Conservation (phyloP, 2,329 filamentous ascomycete species). For the Monosporascus sp. region DNA sequence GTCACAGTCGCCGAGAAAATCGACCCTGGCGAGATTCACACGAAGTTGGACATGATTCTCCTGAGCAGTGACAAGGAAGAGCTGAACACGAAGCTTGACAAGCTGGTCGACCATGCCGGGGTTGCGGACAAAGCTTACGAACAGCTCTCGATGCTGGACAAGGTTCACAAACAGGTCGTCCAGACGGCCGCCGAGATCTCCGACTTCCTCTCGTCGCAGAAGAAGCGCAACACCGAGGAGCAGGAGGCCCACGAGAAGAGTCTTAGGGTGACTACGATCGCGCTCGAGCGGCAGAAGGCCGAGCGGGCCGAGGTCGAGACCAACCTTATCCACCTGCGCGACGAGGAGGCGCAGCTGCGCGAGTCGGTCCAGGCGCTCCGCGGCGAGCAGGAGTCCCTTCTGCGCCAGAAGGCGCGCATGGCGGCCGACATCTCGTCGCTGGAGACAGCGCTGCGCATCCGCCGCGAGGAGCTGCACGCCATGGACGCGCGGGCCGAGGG, state of each 20-base stretch:
- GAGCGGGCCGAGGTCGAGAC: slow-evolving; percentile 60
- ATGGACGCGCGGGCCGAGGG: slow-evolving; percentile 89
- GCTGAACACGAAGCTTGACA: slow-evolving; percentile 35
- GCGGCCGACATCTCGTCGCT: slow-evolving; percentile 84
- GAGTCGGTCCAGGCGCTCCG: slow-evolving; percentile 54
- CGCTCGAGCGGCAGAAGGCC: slow-evolving; percentile 63
- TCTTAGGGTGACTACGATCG: slow-evolving; percentile 71
- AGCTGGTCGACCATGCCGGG: slow-evolving; percentile 59
- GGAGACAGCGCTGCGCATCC: slow-evolving; percentile 82
- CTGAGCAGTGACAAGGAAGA: slow-evolving; percentile 6
- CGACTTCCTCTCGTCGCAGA: slow-evolving; percentile 74
- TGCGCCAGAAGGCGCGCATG: slow-evolving; percentile 72
- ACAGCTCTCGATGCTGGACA: slow-evolving; percentile 77
- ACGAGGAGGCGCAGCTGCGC: slow-evolving; percentile 50
- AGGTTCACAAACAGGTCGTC: slow-evolving; percentile 84
- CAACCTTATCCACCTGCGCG: slow-evolving; percentile 45
- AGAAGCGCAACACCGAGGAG: slow-evolving; percentile 68
- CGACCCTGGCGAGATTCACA: slow-evolving; percentile 14
- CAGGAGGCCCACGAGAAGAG: slow-evolving; percentile 75
- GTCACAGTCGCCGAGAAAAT: slow-evolving; percentile 28
- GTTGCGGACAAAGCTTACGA: slow-evolving; percentile 64
- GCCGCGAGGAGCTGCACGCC: slow-evolving; percentile 82
- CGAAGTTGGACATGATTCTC: slow-evolving; percentile 23
- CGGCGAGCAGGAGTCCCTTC: slow-evolving; percentile 69
- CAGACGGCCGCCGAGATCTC: slow-evolving; percentile 79